A percentile compares a stretch with the other conserved stretches of the same genome.
These are phyloP conservation scores for Microthyrium microscopicum DNA, from an alignment of 2,329 filamentous ascomycete genomes.

Conservation along the genomic window DNA sequence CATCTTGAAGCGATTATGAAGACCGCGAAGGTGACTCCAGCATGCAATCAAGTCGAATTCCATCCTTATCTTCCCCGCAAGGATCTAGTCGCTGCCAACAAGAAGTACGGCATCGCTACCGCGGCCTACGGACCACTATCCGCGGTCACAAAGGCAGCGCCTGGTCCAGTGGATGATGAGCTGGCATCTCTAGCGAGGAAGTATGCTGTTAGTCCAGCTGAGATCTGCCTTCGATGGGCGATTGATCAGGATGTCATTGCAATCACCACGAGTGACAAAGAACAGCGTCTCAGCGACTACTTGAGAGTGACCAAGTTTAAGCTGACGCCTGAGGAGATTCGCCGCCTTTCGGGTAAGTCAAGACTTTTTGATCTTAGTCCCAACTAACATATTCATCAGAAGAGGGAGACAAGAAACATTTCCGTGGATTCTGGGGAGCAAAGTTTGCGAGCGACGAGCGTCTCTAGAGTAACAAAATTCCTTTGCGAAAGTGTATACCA, in stretches of 20 bases:
- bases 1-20: slow-evolving; percentile 39
- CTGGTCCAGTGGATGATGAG: slow-evolving; percentile 38
- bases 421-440: slow-evolving; percentile 10
- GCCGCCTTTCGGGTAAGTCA: too few relatives aligned
- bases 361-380: too few relatives aligned
- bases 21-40: slow-evolving; percentile 37
- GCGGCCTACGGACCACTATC: slow-evolving; percentile 30
- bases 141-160: slow-evolving; percentile 36
- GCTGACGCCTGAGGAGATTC: slow-evolving; percentile 40
- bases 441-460: slow-evolving; percentile 9
- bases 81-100: slow-evolving; percentile 38
- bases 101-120: slow-evolving; percentile 30
- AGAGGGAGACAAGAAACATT: slow-evolving; percentile 34
- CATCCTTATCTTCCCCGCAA: slow-evolving; percentile 51
- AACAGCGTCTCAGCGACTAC: slow-evolving; percentile 41
- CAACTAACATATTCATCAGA: slow-evolving; percentile 32
- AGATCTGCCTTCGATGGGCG: slow-evolving; percentile 42
- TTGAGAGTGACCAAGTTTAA: slow-evolving; percentile 39
- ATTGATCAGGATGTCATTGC: slow-evolving; percentile 43
- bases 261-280: slow-evolving; percentile 44
- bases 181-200: slow-evolving; percentile 38
- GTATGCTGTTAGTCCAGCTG: slow-evolving; percentile 40
- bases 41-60: slow-evolving; percentile 52
- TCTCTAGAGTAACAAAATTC: too few relatives aligned
- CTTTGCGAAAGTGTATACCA: too few relatives aligned